Base-by-base conservation (phyloP, 2,329 filamentous ascomycete species). In the Coniochaeta hoffmannii region DNA sequence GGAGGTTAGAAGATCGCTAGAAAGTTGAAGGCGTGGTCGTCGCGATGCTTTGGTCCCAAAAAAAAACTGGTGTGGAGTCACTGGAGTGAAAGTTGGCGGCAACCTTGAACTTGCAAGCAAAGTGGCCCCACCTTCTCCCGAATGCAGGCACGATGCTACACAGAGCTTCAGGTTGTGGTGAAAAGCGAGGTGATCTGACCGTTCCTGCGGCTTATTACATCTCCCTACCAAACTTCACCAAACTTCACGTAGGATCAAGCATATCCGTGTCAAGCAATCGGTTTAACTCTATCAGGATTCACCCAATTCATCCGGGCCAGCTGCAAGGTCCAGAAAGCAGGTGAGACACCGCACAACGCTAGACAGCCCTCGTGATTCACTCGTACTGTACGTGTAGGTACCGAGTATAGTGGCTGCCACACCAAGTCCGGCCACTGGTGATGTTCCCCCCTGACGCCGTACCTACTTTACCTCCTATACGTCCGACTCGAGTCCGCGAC, bases 371-470 rank as follows among this genome's bases (percentile, higher is more conserved):
- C 53, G 54, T 59, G 56, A 57, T 53, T 52, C 24, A 26, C 17
- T 53, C 53, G 44, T 41, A n/a, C n/a, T n/a, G n/a, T n/a, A n/a
- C n/a, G n/a, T 46, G 28, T 12, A 7, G 19, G 41, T 52, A 30
- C 32, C 44, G 49, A 31, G 22, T 54, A 58, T 38, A 53, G 54
- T 53, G 51, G 51, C 34, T 54, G 54, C 56, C 56, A 58, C 54
- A 56, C 50, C 41, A 31, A 24, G 22, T n/a, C 10, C 24, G 3
- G 12, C n/a, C 19, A 46, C 41, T 14, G 41, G 12, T 46, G 24
- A 26, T 46, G 8, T 2, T 15, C 12, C 11, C 41, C 4, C 5
- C 26, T 44, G 22, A 46, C 41, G 41, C 41, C 41, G 41, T 46
- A 46, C 41, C 22, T 46, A 22, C 41, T 11, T 9, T 46, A 46